Percentiles rank a stretch among this genome's conserved stretches.
These are phyloP conservation scores for Wickerhamomyces hampshirensis DNA, from an alignment of 805 yeast genomes.

Conservation along the genomic window DNA sequence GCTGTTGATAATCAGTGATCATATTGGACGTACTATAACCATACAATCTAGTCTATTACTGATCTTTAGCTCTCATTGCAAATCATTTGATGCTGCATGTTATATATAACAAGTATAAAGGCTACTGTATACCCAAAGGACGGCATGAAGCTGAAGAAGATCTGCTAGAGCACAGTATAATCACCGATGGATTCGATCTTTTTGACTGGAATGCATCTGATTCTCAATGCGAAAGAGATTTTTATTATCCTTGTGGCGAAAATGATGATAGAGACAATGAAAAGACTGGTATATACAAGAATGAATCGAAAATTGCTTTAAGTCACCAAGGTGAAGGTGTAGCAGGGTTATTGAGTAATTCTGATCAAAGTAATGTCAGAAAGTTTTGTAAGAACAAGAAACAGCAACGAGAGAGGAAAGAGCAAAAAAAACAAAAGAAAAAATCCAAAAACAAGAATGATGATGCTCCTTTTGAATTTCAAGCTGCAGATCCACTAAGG, in stretches of 20 bases:
- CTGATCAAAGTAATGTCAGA: background rate
- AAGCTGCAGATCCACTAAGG: constrained; percentile 15
- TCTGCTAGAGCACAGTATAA: background rate
- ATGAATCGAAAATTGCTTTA: constrained; percentile 10
- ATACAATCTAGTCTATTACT: no score
- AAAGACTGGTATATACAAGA: constrained; percentile 5
- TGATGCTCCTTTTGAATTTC: constrained; percentile 9
- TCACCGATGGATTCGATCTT: constrained; percentile 38
- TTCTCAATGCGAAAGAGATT: constrained; percentile 1
- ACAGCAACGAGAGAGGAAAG: constrained; percentile 9
- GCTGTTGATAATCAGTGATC: no score
- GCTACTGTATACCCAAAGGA: constrained; percentile 17
- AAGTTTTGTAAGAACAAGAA: constrained; percentile 1
- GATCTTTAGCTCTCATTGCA: background rate
- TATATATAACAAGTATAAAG: constrained; percentile 19
- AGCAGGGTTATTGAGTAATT: background rate
- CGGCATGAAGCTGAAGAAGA: constrained; percentile 2
- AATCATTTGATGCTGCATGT: constrained; percentile 12
- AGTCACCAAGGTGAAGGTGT: constrained; percentile 3
- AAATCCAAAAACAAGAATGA: constrained; percentile 7
- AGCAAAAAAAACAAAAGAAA: constrained; percentile 10
- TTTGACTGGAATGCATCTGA: constrained; percentile 29
- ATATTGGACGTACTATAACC: no score
- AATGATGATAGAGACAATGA: background rate
- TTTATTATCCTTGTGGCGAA: no score